Evolutionary conservation across 129 eudicot genomes (phyloP), one percentile per base, ranked within the genome.

Genomic region (Helianthus tuberosus): DNA sequence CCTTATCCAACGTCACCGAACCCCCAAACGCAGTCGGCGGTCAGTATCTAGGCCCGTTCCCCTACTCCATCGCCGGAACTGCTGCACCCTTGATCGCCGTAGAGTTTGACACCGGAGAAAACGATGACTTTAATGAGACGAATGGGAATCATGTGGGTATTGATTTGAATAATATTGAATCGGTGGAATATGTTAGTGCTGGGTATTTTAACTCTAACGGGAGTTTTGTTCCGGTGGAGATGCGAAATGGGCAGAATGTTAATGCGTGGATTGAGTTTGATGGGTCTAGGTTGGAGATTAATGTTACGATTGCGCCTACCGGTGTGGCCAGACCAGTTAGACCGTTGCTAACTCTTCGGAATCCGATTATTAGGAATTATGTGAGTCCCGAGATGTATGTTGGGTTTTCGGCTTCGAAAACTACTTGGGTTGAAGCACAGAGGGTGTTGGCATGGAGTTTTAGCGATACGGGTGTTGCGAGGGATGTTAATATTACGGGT

Each of bases 391-490:
- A 83, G 3, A 90, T 83, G 91, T 90, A 81, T 72, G 86, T 90
- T 36, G 96, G 96, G 5, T 90, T 90, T 66, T 87, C 93, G 5
- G 84, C 89, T 32, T 69, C 86, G n/a, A 0, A 85, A 50, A 79
- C 91, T 12, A 79, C 83, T 35, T 90, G 91, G 91, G 69, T 87
- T 23, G 93, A 87, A 68, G 84, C 87, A 0, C 96, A 90, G 64
- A 81, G 93, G 63, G 71, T 90, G 44, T 41, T 90, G 0, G 94
- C 96, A 8, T 90, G 96, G 96, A 90, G 96, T 84, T 90, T 85
- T 50, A 87, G 89, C 36, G 91, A 87, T 51, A 77, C 75, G 1
- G 91, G 91, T 3, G 79, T 60, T 17, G 87, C 96, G 0, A 87
- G 88, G 62, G 77, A 86, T 39, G 58, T 90, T 4, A 85, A 85